phyloP scores from a whole-genome alignment of 1,284 basidiomycete species.

The Mycena citricolor region DNA sequence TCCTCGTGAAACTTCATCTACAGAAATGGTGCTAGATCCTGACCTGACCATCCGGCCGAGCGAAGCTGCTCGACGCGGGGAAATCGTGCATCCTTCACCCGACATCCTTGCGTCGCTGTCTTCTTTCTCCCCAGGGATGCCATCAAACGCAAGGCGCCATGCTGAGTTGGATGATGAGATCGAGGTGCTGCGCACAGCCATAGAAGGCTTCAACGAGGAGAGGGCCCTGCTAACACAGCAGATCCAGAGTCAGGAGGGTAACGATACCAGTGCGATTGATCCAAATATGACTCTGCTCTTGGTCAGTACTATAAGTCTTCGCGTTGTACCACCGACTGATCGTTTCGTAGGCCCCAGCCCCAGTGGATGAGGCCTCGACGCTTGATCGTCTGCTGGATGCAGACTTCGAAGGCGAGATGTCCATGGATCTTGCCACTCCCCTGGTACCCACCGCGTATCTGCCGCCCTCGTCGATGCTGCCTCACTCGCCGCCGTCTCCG shows the following conservation, averaged over 20 bases:
- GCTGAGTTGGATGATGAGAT: slow-evolving; percentile 26
- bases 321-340: neutral
- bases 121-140: neutral
- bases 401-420: slow-evolving; percentile 39
- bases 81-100: neutral
- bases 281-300: neutral
- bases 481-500: slow-evolving; percentile 14
- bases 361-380: no score
- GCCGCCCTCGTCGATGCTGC: slow-evolving; percentile 23
- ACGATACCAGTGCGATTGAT: neutral
- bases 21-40: neutral
- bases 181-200: slow-evolving; percentile 22
- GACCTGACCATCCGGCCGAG: slow-evolving; percentile 15
- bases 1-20: neutral
- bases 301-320: neutral
- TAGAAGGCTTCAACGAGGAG: slow-evolving; percentile 29
- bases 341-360: neutral
- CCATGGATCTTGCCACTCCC: slow-evolving; percentile 62
- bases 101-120: neutral
- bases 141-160: slow-evolving; percentile 1
- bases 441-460: slow-evolving; percentile 41
- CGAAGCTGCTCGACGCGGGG: neutral
- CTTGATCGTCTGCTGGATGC: slow-evolving; percentile 19
- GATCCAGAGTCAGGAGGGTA: slow-evolving; percentile 1
- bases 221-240: slow-evolving; percentile 19